Percentiles rank a stretch among this genome's conserved stretches.
These are phyloP conservation scores for Scenedesmus sp. DNA, from an alignment of 163 green algal species.

Conservation along the genomic window DNA sequence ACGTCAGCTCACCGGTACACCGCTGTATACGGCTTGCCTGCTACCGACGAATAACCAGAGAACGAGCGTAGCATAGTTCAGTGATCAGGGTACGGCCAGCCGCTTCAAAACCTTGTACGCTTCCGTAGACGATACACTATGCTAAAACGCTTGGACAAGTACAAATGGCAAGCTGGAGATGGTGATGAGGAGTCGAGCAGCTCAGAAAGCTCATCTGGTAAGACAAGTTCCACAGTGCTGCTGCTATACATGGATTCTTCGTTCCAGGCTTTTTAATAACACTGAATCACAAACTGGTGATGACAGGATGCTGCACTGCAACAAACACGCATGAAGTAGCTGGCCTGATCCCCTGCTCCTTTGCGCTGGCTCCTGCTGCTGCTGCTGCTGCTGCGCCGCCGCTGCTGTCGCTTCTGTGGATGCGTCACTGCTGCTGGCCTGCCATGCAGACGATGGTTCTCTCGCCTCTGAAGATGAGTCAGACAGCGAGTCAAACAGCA, in stretches of 20 bases:
- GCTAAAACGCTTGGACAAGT: slow-evolving; percentile 44
- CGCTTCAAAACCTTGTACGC: neutral
- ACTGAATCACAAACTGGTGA: neutral
- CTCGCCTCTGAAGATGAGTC: neutral
- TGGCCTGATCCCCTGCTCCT: neutral
- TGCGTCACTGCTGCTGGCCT: neutral
- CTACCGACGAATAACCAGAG: neutral
- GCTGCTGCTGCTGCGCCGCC: neutral
- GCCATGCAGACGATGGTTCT: neutral
- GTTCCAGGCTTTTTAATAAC: neutral
- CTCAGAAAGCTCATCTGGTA: slow-evolving; percentile 15
- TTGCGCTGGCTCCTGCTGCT: neutral
- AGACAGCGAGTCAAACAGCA: slow-evolving; percentile 6
- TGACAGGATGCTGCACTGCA: neutral
- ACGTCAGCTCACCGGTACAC: neutral
- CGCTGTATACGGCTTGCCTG: neutral
- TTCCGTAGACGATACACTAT: neutral
- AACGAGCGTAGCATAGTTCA: neutral
- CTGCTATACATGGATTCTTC: neutral
- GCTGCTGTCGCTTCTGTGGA: neutral
- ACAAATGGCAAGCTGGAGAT: slow-evolving; percentile 32
- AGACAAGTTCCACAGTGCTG: neutral
- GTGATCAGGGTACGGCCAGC: neutral
- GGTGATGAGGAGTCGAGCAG: slow-evolving; percentile 33
- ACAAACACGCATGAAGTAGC: too few species aligned